Evolutionary conservation across 2,329 filamentous ascomycete genomes (phyloP), one percentile per base, ranked within the genome.

Genomic region (Fusarium sp.): DNA sequence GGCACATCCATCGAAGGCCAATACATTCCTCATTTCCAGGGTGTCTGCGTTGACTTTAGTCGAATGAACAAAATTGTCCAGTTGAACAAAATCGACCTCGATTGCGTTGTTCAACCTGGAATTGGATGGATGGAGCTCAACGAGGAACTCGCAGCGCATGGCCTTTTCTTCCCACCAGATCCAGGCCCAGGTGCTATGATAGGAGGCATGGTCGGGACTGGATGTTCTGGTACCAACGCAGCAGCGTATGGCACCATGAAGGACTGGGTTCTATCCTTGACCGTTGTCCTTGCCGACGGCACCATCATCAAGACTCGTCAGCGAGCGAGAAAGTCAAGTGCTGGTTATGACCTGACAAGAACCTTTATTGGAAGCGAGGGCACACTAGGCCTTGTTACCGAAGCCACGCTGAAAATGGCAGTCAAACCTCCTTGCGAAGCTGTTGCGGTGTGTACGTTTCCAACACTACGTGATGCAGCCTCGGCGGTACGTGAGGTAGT

Each of bases 101-200:
- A 98, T 72, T 86, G 97, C 40, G 92, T 97, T 3, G 94, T 97
- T 2, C 95, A 98, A 77, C 95, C 95, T 3, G 92, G 92, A 3
- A 90, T 97, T 7, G 91, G 92, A 11, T 98, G 94, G 94, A 94
- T 97, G 87, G 89, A 92, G 44, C 81, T 98, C 55, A 98, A 98
- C 72, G 88, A 91, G 66, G 81, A 88, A 72, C 78, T 90, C 34
- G 85, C 89, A 39, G 89, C 91, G 72, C 88, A 88, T 2, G 93
- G 93, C 0, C 86, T 98, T 0, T 97, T 97, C 81, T 97, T 97
- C 77, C 95, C 95, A 1, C 90, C 97, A 6, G 95, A 98, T 74
- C 95, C 95, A 81, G 86, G 86, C 20, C 87, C 87, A 58, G 88
- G 85, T 71, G 91, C 92, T 13, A 92, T 91, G 81, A 93, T 94